These are phyloP conservation scores for Hypoxylon perforatum DNA, from an alignment of 495 filamentous ascomycete genomes.

Conservation along the genomic window DNA sequence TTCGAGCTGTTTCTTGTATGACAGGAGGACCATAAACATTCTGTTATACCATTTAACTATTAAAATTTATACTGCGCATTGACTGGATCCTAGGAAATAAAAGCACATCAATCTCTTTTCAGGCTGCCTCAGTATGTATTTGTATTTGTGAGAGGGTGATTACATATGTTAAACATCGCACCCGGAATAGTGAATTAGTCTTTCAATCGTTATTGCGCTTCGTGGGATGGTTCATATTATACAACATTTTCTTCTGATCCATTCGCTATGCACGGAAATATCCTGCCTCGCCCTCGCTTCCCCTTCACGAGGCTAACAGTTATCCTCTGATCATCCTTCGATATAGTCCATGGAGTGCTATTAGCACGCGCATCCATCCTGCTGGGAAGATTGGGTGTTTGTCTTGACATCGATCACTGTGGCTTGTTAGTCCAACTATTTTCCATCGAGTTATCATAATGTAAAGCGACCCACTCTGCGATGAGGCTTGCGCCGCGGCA, in stretches of 20 bases:
- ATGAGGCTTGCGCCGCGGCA: constrained; percentile 69
- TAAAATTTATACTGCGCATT: neutral
- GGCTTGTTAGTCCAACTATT: constrained; percentile 35
- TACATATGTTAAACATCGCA: constrained; percentile 48
- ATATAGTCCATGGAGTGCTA: constrained; percentile 1
- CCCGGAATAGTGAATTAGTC: constrained; percentile 31
- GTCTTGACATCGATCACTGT: constrained; percentile 96
- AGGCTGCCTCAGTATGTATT: constrained; percentile 14
- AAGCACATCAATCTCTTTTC: neutral
- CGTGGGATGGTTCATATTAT: constrained; percentile 41
- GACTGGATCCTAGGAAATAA: neutral
- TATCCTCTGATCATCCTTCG: neutral
- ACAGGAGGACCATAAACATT: too few species aligned
- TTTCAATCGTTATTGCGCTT: constrained; percentile 39
- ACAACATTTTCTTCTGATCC: constrained; percentile 43
- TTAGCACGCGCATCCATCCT: constrained; percentile 87
- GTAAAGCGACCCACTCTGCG: constrained; percentile 65
- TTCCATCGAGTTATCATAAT: constrained; percentile 24
- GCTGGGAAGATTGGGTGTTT: constrained; percentile 73
- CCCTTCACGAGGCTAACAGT: neutral
- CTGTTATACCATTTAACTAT: neutral
- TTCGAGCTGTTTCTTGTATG: neutral
- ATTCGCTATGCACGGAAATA: constrained; percentile 46
- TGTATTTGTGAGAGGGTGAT: constrained; percentile 33
- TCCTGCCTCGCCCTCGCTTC: constrained; percentile 28